Conservation (phyloP, 1,139 yeast species). For the Saccharomyces hybrid region DNA sequence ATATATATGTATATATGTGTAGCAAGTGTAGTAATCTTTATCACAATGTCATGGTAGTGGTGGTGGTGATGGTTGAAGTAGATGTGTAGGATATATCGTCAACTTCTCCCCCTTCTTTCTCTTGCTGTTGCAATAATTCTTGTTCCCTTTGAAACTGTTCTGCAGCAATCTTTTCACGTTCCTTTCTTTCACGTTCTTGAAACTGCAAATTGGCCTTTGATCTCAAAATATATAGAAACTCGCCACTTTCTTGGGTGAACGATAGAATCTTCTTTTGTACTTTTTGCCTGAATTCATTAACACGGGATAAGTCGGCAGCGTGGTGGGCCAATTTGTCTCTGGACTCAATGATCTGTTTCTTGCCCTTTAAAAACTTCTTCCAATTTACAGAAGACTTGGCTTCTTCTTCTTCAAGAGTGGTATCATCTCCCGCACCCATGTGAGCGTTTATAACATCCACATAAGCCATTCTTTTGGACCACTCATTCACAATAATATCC, state of each 20-base stretch:
- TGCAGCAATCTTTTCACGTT: not conserved
- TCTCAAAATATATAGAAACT: constrained; percentile 61
- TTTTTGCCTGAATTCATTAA: not conserved
- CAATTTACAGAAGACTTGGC: constrained; percentile 15
- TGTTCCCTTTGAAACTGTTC: not conserved
- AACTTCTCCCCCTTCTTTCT: not conserved
- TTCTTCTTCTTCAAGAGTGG: constrained; percentile 4
- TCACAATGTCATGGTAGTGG: not conserved
- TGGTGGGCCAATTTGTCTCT: constrained; percentile 2
- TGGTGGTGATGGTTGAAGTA: not conserved
- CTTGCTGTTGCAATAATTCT: not conserved
- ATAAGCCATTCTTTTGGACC: constrained; percentile 35
- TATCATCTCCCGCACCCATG: not conserved
- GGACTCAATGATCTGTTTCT: constrained; percentile 18
- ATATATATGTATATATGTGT: no score
- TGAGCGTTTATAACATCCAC: constrained; percentile 18
- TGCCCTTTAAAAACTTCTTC: constrained; percentile 18
- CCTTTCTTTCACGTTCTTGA: constrained; percentile 52
- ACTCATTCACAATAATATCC: constrained; percentile 57
- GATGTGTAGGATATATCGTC: not conserved
- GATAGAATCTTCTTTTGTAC: not conserved
- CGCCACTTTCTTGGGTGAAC: constrained; percentile 48
- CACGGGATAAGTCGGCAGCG: not conserved
- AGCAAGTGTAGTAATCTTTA: not conserved
- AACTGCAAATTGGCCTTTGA: constrained; percentile 78